Evolutionary conservation across 805 yeast species (phyloP), one percentile per base, ranked within the genome.

Genomic region (Lipomyces spencermartinsiae): DNA sequence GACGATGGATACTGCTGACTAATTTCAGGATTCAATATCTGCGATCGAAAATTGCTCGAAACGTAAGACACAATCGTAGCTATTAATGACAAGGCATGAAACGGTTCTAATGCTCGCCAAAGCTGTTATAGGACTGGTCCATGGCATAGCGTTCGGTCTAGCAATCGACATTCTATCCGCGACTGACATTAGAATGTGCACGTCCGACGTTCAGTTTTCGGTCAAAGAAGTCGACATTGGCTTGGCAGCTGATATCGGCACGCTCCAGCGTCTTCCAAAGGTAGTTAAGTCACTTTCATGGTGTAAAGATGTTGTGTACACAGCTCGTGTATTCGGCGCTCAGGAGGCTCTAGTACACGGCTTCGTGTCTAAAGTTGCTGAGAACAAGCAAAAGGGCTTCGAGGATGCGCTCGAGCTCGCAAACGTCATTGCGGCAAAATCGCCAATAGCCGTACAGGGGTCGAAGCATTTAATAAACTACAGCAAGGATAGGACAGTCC

Each of bases 191-290:
- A 83, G 93, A 62, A 76, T 87, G 12, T 86, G 87, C 10, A 79
- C 87, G 2, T 78, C 79, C 37, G 89, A 85, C 70, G 83, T 85
- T 14, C 78, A 75, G 53, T 82, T 89, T 71, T 83, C 89, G 55
- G 84, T 91, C 65, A 85, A 89, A 65, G 96, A 90, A 78, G 86
- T 90, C 68, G 85, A 87, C 69, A 82, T 90, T 63, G 95, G 94
- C 2, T 82, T 91, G 75, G 84, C 91, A 51, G 93, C 95, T 1
- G 95, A 91, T 76, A 89, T 90, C 74, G 96, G 96, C 4, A 83
- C 91, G 0, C 80, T 90, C 66, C 93, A 90, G 78, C 82, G 94
- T 74, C 74, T 89, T 66, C 89, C 91, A 4, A 74, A 75, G 22
- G 65, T 87, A 0, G 83, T 84, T 22, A 83, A 83, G 56, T 88